Evolutionary conservation across 2,329 filamentous ascomycete species (phyloP).

Genomic region (Cryphonectria nitschkei): DNA sequence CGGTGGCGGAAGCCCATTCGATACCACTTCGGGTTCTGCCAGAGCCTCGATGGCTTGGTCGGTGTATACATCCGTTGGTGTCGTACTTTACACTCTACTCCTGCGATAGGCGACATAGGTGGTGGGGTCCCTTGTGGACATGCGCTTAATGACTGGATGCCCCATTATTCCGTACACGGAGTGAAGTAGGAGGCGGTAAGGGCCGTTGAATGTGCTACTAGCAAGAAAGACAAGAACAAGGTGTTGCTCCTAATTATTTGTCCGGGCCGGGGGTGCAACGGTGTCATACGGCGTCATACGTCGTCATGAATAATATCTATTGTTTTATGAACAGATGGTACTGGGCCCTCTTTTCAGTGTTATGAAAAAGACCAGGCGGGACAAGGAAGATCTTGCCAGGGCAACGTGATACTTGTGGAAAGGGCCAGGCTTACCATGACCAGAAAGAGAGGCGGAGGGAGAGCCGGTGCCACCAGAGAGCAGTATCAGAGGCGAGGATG

Average conservation of each 20-base stretch:
- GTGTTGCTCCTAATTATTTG: not conserved
- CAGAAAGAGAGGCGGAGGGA: not conserved
- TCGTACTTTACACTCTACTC: slow-evolving; percentile 4
- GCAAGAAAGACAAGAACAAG: not conserved
- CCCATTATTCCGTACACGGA: not conserved
- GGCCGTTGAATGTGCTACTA: not conserved
- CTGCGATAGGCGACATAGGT: slow-evolving; percentile 3
- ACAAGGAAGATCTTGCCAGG: not conserved
- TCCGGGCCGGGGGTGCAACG: not conserved
- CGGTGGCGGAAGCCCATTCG: slow-evolving; percentile 30
- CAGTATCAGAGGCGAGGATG: not conserved
- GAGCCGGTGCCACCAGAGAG: not conserved
- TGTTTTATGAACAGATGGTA: not conserved
- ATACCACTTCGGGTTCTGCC: slow-evolving; percentile 19
- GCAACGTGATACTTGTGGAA: not conserved
- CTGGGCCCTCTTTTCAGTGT: not conserved
- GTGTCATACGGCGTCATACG: not conserved
- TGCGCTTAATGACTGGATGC: not conserved
- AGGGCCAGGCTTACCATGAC: not conserved
- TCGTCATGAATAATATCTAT: not conserved
- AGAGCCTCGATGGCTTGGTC: slow-evolving; percentile 8
- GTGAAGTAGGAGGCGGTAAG: not conserved
- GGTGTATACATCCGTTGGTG: slow-evolving; percentile 15
- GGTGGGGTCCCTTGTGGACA: too few species aligned
- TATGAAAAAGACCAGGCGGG: not conserved